These are phyloP conservation scores for Scedosporium aurantiacum DNA, from an alignment of 2,329 filamentous ascomycete genomes.

Conservation along the genomic window DNA sequence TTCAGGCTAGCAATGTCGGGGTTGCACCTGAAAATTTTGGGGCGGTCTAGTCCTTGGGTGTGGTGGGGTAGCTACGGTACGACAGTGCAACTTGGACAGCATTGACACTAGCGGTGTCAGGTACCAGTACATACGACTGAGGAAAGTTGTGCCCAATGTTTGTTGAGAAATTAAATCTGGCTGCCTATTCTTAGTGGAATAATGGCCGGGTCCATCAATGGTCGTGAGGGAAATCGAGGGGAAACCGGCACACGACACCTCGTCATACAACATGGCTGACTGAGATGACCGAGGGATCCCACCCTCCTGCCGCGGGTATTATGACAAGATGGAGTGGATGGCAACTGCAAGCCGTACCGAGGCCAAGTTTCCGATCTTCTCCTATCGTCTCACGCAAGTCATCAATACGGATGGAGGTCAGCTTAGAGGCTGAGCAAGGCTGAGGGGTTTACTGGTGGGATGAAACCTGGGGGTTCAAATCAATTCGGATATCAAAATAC, in stretches of 20 bases:
- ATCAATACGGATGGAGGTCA: not conserved
- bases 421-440: not conserved
- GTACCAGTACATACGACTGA: slow-evolving; percentile 1
- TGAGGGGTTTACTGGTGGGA: not conserved
- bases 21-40: slow-evolving; percentile 4
- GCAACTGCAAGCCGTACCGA: not conserved
- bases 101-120: not conserved
- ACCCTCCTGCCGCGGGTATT: no score
- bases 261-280: not conserved
- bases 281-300: not conserved
- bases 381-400: not conserved
- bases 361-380: not conserved
- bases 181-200: not conserved
- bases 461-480: not conserved
- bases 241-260: not conserved
- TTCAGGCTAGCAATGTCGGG: not conserved
- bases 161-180: not conserved
- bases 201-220: not conserved
- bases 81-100: not conserved
- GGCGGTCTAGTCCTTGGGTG: slow-evolving; percentile 2
- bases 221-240: not conserved
- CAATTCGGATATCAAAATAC: not conserved
- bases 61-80: slow-evolving; percentile 3
- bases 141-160: slow-evolving; percentile 1
- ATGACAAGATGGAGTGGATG: no score